These are phyloP conservation scores for Parathielavia hyrcaniae DNA, from an alignment of 495 filamentous ascomycete species.

Conservation along the genomic window DNA sequence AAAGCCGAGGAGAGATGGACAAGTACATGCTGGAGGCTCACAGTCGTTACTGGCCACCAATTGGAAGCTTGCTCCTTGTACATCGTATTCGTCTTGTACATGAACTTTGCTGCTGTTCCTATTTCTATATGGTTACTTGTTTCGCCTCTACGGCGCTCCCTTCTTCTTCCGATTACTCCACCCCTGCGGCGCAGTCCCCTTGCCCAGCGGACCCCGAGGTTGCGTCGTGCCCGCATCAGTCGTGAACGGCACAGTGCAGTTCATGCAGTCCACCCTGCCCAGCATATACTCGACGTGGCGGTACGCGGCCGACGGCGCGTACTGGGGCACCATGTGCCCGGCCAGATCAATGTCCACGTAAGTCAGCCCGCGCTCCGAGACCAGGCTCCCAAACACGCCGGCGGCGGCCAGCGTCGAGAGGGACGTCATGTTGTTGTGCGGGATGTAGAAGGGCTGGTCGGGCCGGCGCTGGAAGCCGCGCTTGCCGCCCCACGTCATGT, in stretches of 20 bases:
- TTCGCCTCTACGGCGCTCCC: neutral
- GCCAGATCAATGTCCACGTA: constrained; percentile 53
- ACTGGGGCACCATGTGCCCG: constrained; percentile 64
- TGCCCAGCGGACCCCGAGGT: constrained; percentile 23
- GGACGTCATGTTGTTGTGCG: constrained; percentile 46
- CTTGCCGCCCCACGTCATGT: constrained; percentile 74
- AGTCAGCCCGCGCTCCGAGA: constrained; percentile 65
- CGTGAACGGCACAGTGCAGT: constrained; percentile 32
- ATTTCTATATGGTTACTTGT: neutral
- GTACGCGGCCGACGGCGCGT: constrained; percentile 56
- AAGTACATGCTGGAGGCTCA: neutral
- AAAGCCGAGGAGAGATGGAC: neutral
- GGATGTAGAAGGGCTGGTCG: constrained; percentile 56
- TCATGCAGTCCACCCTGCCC: constrained; percentile 48
- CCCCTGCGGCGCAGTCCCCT: constrained; percentile 29
- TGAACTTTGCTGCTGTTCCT: neutral
- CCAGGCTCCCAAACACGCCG: constrained; percentile 55
- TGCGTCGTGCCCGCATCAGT: constrained; percentile 20
- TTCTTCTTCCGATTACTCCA: constrained; percentile 20
- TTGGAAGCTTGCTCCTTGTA: neutral
- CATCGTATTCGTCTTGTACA: neutral
- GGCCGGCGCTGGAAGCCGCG: constrained; percentile 61
- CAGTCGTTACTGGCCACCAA: constrained; percentile 8
- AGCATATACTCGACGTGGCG: constrained; percentile 63
- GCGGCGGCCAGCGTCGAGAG: constrained; percentile 39